Conservation (phyloP, 257 asterid species). For the Solanum chaucha region DNA sequence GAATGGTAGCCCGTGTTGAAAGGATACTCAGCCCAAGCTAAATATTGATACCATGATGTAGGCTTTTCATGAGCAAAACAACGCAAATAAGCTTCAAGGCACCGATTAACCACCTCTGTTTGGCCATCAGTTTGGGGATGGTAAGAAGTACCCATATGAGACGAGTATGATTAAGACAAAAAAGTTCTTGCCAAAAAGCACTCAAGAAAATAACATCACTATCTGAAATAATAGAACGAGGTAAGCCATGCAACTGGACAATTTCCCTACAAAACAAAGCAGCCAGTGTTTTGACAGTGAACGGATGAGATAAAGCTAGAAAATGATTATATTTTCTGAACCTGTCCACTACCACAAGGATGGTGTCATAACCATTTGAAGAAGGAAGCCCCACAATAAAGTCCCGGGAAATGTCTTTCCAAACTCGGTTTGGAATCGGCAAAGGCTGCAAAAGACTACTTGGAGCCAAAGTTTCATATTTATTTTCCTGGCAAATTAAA, state of each 20-base stretch:
- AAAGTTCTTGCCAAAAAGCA: not conserved
- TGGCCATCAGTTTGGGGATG: not conserved
- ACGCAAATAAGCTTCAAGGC: not conserved
- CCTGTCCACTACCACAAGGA: not conserved
- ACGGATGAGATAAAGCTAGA: not conserved
- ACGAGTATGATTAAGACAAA: not conserved
- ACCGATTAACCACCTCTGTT: not conserved
- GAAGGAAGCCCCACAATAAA: not conserved
- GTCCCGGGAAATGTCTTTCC: not conserved
- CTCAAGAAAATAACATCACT: not conserved
- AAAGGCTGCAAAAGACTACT: not conserved
- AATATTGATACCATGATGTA: not conserved
- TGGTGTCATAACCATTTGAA: not conserved
- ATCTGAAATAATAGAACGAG: not conserved
- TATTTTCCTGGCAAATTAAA: too few relatives aligned
- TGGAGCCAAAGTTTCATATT: not conserved
- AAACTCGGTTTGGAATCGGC: not conserved
- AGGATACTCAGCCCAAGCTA: not conserved
- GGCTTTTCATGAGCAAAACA: not conserved
- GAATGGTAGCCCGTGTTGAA: not conserved
- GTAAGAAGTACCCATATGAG: not conserved
- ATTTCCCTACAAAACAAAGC: not conserved
- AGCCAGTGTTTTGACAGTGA: not conserved
- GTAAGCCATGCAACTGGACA: not conserved
- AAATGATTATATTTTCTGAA: not conserved